Conservation (phyloP, 306 rosid genomes). For the Dicorynia guianensis region DNA sequence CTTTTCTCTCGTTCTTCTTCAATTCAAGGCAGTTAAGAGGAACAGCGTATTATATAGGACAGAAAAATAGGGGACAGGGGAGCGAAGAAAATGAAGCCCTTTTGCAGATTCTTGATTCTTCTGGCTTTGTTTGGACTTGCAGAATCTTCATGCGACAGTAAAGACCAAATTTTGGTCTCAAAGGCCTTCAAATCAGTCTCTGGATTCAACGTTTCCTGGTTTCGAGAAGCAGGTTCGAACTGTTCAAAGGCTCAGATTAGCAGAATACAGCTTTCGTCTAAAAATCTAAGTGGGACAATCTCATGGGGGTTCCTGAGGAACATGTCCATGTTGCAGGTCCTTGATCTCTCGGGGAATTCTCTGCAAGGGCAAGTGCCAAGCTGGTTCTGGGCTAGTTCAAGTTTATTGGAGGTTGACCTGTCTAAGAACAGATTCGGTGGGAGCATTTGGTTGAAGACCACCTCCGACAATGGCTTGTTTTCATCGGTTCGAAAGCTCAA, state of each 20-base stretch:
- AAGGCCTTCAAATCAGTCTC: conserved; percentile 73
- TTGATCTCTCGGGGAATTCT: conserved; percentile 74
- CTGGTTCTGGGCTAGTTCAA: conserved; percentile 67
- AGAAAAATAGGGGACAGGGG: conserved; percentile 3
- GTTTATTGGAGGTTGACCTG: conserved; percentile 56
- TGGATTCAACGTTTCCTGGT: conserved; percentile 65
- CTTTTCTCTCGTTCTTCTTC: conserved; percentile 3
- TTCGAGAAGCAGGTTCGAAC: conserved; percentile 40
- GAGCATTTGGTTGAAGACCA: conserved; percentile 52
- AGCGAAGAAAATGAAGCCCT: conserved; percentile 40
- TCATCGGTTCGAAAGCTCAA: conserved; percentile 69
- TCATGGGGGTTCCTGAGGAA: conserved; percentile 73
- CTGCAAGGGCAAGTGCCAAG: conserved; percentile 72
- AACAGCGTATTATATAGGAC: conserved; percentile 9
- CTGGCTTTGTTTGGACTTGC: conserved; percentile 40
- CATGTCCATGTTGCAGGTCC: conserved; percentile 58
- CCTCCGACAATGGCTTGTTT: conserved; percentile 27
- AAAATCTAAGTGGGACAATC: conserved; percentile 65
- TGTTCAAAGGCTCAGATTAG: conserved; percentile 55
- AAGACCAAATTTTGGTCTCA: conserved; percentile 53
- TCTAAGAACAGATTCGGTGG: conserved; percentile 80
- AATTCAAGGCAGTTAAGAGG: neutral
- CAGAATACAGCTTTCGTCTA: conserved; percentile 56
- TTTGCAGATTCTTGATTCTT: conserved; percentile 51
- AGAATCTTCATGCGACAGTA: conserved; percentile 63